Evolutionary conservation across 2,329 filamentous ascomycete species (phyloP).

Genomic region (Penicillium hordei): DNA sequence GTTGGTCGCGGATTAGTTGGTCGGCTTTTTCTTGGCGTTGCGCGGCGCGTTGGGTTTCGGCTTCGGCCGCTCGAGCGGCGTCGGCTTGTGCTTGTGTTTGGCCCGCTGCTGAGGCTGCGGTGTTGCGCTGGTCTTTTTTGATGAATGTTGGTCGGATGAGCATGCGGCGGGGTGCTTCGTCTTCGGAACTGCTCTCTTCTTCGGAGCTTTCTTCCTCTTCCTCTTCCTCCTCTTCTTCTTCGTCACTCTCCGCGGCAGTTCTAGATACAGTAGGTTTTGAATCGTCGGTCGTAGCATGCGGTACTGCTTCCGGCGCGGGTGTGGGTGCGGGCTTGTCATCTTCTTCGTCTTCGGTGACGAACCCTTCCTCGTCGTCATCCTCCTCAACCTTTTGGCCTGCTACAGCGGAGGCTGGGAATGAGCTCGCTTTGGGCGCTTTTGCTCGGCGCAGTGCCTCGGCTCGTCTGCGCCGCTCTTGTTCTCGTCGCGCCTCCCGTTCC

Average conservation of each 20-base stretch:
- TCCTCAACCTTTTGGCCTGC: slow-evolving; percentile 35
- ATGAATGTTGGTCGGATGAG: slow-evolving; percentile 67
- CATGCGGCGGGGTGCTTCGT: slow-evolving; percentile 56
- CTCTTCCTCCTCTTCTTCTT: slow-evolving; percentile 57
- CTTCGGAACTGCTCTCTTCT: slow-evolving; percentile 56
- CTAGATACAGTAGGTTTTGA: slow-evolving; percentile 16
- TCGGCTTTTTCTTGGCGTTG: slow-evolving; percentile 71
- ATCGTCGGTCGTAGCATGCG: slow-evolving; percentile 16
- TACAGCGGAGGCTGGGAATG: slow-evolving; percentile 34
- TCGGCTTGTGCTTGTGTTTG: slow-evolving; percentile 18
- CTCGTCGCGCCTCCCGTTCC: slow-evolving; percentile 59
- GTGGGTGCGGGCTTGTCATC: slow-evolving; percentile 29
- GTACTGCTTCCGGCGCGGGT: slow-evolving; percentile 16
- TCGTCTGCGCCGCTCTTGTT: slow-evolving; percentile 50
- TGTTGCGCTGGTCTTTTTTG: slow-evolving; percentile 58
- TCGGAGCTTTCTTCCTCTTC: slow-evolving; percentile 54
- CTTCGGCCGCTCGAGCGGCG: slow-evolving; percentile 45
- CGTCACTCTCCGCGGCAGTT: slow-evolving; percentile 35
- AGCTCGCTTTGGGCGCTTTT: slow-evolving; percentile 44
- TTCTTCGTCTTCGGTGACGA: slow-evolving; percentile 58
- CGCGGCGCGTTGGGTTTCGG: slow-evolving; percentile 41
- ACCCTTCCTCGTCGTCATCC: slow-evolving; percentile 57
- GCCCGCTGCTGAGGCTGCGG: slow-evolving; percentile 24
- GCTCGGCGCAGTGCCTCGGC: slow-evolving; percentile 41
- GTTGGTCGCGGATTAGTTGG: slow-evolving; percentile 81